Evolutionary conservation across 257 asterid genomes (phyloP).

Genomic region (Schizonepeta tenuifolia): DNA sequence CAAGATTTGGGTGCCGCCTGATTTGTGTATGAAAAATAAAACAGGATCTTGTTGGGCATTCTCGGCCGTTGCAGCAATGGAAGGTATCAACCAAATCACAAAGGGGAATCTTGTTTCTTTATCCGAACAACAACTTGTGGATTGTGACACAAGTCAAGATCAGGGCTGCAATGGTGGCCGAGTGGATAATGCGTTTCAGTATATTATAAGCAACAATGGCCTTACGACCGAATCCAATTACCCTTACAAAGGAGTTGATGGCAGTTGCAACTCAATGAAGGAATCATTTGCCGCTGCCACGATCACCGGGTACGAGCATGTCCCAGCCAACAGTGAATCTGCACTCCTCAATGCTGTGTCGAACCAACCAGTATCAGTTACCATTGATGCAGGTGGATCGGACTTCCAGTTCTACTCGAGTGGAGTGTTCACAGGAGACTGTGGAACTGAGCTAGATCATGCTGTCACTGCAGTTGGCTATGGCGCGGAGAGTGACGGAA

Average conservation of each 20-base stretch:
- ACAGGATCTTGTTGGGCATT: constrained; percentile 13
- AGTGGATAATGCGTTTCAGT: constrained; percentile 24
- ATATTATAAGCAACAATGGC: too few species aligned
- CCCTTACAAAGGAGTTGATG: constrained; percentile 18
- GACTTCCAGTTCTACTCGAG: constrained; percentile 39
- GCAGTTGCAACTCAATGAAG: constrained; percentile 21
- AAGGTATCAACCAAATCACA: constrained; percentile 16
- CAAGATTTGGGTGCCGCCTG: too few species aligned
- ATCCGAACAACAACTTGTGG: constrained; percentile 27
- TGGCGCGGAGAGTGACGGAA: constrained; percentile 37
- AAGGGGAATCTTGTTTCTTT: neutral
- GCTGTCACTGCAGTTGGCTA: constrained; percentile 50
- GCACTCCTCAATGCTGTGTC: constrained; percentile 14
- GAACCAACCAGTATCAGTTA: constrained; percentile 36
- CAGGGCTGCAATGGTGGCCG: constrained; percentile 24
- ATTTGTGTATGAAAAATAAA: neutral
- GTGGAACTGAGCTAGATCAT: constrained; percentile 48
- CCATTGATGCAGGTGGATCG: constrained; percentile 41
- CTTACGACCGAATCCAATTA: constrained; percentile 23
- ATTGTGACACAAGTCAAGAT: constrained; percentile 21
- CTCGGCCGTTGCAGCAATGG: constrained; percentile 1
- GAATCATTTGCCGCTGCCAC: constrained; percentile 9
- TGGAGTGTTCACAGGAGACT: constrained; percentile 44
- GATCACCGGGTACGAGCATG: constrained; percentile 29
- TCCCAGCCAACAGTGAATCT: constrained; percentile 24